Conservation (phyloP, 768 basidiomycete species). For the Mycena pura region DNA sequence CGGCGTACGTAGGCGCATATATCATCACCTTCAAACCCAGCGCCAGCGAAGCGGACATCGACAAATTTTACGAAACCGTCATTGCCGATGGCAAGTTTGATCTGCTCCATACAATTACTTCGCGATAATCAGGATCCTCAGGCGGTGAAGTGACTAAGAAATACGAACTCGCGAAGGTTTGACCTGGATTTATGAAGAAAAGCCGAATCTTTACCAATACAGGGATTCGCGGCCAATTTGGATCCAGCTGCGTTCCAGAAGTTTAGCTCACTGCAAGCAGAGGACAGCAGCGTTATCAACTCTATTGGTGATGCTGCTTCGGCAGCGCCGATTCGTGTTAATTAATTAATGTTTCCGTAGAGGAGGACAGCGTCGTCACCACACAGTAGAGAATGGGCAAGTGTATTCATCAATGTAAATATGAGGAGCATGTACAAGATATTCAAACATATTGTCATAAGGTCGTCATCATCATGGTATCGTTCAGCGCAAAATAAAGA, state of each 20-base stretch:
- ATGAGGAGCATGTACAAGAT: slow-evolving; percentile 12
- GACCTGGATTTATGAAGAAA: background rate
- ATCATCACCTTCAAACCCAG: slow-evolving; percentile 63
- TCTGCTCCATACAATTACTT: too few relatives aligned
- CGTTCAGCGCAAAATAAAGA: too few relatives aligned
- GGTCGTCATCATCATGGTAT: slow-evolving; percentile 5
- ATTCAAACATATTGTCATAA: background rate
- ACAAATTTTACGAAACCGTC: slow-evolving; percentile 48
- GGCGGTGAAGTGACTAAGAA: slow-evolving; percentile 52
- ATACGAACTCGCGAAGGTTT: slow-evolving; percentile 51
- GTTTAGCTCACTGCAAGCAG: slow-evolving; percentile 34
- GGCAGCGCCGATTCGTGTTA: background rate
- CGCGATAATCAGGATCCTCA: too few relatives aligned
- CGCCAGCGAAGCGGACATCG: slow-evolving; percentile 47
- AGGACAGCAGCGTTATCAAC: slow-evolving; percentile 26
- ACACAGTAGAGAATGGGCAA: slow-evolving; percentile 47
- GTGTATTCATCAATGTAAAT: too few relatives aligned
- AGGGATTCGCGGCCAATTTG: slow-evolving; percentile 55
- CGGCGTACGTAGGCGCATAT: slow-evolving; percentile 51
- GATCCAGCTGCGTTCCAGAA: slow-evolving; percentile 35
- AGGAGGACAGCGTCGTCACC: slow-evolving; percentile 46
- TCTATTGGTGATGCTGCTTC: slow-evolving; percentile 27
- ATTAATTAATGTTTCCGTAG: slow-evolving; percentile 29
- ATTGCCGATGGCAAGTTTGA: slow-evolving; percentile 41
- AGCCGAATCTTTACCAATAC: background rate